Base-by-base conservation (phyloP, 768 basidiomycete genomes). In the Phanerodontia chrysosporium region DNA sequence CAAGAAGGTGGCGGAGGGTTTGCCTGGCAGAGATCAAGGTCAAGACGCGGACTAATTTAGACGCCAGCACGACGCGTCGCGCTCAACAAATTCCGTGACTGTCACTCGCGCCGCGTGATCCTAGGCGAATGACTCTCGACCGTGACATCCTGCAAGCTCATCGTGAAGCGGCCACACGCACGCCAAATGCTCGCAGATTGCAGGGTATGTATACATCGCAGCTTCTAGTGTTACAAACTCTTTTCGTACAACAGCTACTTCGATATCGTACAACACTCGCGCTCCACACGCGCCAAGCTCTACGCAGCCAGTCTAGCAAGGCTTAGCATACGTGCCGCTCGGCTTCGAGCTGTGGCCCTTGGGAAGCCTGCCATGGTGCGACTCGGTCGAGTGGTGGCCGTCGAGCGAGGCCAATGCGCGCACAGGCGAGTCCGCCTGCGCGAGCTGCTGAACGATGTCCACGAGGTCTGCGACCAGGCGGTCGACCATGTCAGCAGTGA, bases 381-480 rank as follows among this genome's bases (percentile, higher is more conserved):
- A 70, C 63, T 82, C 82, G 57, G 55, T 67, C 62, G 61, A 67
- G 64, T 62, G 61, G 35, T 36, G 22, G 2, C 36, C 36, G 48
- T 77, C 71, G 58, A 82, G 68, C 1, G 72, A 66, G 60, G 73
- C 75, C n/a, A 90, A 75, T 0, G 80, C 78, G 59, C 88, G 84
- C 24, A 71, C 48, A 0, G 84, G 72, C 9, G 82, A 80, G 49
- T 75, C 77, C 32, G 75, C 64, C 39, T 78, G 69, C 13, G 72
- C 69, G 28, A 94, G 75, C 6, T 76, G 72, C 66, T 89, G 82
- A 0, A 87, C 88, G 28, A 90, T 71, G 65, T 86, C 83, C 65
- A 89, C 86, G 48, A 93, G 75, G 60, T 94, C 91, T 2, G 72
- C 72, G 22, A 93, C 72, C 24, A 94, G 78, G 56, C 83, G 75